Conservation (phyloP, 106 monocot genomes). For the Dendrobium catenatum region DNA sequence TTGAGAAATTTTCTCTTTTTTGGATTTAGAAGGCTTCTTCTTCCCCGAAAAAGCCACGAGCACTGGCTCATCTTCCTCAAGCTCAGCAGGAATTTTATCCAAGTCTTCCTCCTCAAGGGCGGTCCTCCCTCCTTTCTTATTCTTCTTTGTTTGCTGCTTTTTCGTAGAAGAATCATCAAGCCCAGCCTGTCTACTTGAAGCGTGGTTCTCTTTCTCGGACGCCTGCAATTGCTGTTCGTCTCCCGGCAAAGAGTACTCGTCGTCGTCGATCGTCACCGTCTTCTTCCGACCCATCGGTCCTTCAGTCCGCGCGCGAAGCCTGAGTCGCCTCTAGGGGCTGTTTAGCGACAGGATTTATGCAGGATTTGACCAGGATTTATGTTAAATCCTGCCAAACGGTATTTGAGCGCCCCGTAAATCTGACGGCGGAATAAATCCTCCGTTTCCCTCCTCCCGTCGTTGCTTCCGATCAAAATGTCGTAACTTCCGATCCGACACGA, state of each 20-base stretch:
- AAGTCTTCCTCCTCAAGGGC: conserved; percentile 25
- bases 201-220: conserved; percentile 14
- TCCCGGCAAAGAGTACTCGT: conserved; percentile 64
- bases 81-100: conserved; percentile 21
- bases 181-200: conserved; percentile 1
- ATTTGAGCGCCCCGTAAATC: too few relatives aligned
- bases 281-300: conserved; percentile 76
- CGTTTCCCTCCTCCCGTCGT: too few relatives aligned
- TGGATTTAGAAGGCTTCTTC: neutral
- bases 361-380: too few relatives aligned
- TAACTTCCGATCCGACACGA: too few relatives aligned
- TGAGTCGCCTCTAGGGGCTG: too few relatives aligned
- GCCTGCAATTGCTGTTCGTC: conserved; percentile 12
- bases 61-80: neutral
- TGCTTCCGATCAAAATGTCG: too few relatives aligned
- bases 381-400: too few relatives aligned
- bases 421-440: too few relatives aligned
- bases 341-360: too few relatives aligned
- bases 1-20: neutral
- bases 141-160: conserved; percentile 34
- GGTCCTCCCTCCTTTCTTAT: conserved; percentile 43
- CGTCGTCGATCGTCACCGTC: conserved; percentile 67
- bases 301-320: neutral
- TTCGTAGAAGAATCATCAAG: neutral
- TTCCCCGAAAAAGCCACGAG: neutral